Evolutionary conservation across 2,329 filamentous ascomycete genomes (phyloP).

Genomic region (Fusarium kyushuense): DNA sequence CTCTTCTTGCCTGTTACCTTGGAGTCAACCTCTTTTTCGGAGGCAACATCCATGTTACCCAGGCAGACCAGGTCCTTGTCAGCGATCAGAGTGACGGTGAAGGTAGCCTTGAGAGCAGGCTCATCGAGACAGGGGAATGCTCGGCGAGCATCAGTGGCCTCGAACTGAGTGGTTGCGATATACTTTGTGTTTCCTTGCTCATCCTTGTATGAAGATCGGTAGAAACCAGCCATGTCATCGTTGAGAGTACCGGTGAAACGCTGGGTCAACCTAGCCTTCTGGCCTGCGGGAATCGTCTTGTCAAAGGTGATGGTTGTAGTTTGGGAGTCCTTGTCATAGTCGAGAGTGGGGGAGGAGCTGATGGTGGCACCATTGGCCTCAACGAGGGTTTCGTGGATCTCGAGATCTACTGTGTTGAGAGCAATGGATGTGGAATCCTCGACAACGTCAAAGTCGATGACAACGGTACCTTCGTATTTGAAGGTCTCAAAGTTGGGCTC

Average conservation of each 20-base stretch:
- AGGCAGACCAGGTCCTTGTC: slow-evolving; percentile 92
- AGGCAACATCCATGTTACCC: slow-evolving; percentile 95
- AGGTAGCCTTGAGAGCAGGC: slow-evolving; percentile 91
- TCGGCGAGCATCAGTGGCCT: slow-evolving; percentile 91
- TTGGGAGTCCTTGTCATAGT: slow-evolving; percentile 83
- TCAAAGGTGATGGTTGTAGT: slow-evolving; percentile 84
- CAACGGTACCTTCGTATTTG: slow-evolving; percentile 85
- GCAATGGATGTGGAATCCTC: slow-evolving; percentile 88
- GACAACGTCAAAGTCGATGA: slow-evolving; percentile 87
- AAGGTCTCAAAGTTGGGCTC: slow-evolving; percentile 92
- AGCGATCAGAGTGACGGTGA: slow-evolving; percentile 89
- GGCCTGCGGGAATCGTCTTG: slow-evolving; percentile 77
- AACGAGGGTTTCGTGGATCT: slow-evolving; percentile 75
- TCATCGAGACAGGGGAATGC: slow-evolving; percentile 98
- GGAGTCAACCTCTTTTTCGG: slow-evolving; percentile 78
- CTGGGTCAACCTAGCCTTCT: slow-evolving; percentile 74
- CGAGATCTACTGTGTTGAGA: slow-evolving; percentile 87
- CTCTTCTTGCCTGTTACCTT: slow-evolving; percentile 69
- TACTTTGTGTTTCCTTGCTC: slow-evolving; percentile 82
- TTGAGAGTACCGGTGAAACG: slow-evolving; percentile 83
- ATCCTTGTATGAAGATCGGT: slow-evolving; percentile 92
- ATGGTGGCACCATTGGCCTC: slow-evolving; percentile 62
- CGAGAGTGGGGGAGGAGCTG: slow-evolving; percentile 60
- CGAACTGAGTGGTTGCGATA: slow-evolving; percentile 94
- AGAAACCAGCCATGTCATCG: slow-evolving; percentile 98